Base-by-base conservation (phyloP, 1,284 basidiomycete species). In the Coniferiporia weirii region DNA sequence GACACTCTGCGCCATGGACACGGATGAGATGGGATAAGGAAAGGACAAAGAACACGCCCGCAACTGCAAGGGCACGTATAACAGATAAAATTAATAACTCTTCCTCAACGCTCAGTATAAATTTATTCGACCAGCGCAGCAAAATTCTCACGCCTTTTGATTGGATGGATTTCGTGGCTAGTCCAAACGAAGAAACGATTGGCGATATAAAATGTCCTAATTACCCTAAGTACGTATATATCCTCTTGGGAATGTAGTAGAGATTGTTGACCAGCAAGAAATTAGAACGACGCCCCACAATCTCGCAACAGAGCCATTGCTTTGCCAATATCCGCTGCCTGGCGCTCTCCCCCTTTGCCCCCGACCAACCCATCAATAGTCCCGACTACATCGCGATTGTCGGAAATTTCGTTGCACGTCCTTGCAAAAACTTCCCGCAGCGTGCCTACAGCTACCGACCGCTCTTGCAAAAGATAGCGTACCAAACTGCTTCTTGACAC, bases 1-100 rank as follows among this genome's bases (percentile, higher is more conserved):
- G 50, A 80, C 69, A 51, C 70, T 59, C 34, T 75, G 64, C 65
- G 77, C 69, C 72, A 73, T 73, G 62, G 63, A 54, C 34, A 22
- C 35, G 20, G 46, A 49, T 59, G 60, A 54, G 17, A 46, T 46
- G 47, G 35, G 6, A 34, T 48, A n/a, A 36, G 34, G 17, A 48
- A 59, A 36, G 22, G 15, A 27, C 49, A 19, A 9, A 43, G 10
- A 43, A 8, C 10, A 12, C 40, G 40, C 10, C 40, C 2, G 40
- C 12, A n/a, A n/a, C n/a, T n/a, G n/a, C n/a, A n/a, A n/a, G n/a
- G n/a, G 40, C 40, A n/a, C 40, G 10, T 43, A 13, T 43, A n/a
- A 3, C n/a, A 43, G 3, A 27, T 27, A 27, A 27, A 27, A 27
- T 27, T 27, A 27, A 27, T 27, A 5, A 27, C 27, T 27, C 27